Evolutionary conservation across 1,284 basidiomycete species (phyloP), one percentile per base, ranked within the genome.

Genomic region (Heliocybe sulcata): DNA sequence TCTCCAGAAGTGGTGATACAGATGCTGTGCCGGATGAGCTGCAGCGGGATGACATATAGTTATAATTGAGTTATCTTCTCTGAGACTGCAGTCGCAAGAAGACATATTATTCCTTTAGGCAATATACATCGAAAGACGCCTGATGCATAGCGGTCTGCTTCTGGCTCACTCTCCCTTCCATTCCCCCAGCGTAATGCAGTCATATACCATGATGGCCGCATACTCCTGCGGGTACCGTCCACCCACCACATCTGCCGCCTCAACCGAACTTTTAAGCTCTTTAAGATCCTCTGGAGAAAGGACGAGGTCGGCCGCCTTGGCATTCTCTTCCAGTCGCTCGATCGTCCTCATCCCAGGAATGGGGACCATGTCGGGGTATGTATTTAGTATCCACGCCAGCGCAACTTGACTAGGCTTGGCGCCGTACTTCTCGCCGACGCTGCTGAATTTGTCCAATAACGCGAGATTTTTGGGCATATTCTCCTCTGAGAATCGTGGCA

Each of bases 381-480:
- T 66, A 25, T 61, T 60, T n/a, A 66, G 58, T 29, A 72, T 53
- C 75, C 75, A 77, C 1, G 75, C 73, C 3, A 77, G 65, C 1
- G 67, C 61, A 19, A 75, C 58, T 60, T 76, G 74, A 0, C 69
- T 63, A 0, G 71, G 53, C 1, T 72, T 70, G 22, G 64, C 58
- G 19, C 56, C 56, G 56, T 69, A 67, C 54, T 60, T 60, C 22
- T 63, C 45, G 0, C 68, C 69, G 48, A 71, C 52, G 2, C 45
- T 51, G 1, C 55, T 55, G 31, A 76, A 56, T 50, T 68, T 65
- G 19, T 72, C 62, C 1, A 69, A 70, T 6, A 75, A 60, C 27
- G 64, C 57, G 35, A 73, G 57, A 60, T 76, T 76, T 59, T 71
- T 66, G 12, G 61, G 57, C 31, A 74, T 69, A 58, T 76, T 73